Conservation (phyloP, 495 filamentous ascomycete species). For the Aspergillus affinis region DNA sequence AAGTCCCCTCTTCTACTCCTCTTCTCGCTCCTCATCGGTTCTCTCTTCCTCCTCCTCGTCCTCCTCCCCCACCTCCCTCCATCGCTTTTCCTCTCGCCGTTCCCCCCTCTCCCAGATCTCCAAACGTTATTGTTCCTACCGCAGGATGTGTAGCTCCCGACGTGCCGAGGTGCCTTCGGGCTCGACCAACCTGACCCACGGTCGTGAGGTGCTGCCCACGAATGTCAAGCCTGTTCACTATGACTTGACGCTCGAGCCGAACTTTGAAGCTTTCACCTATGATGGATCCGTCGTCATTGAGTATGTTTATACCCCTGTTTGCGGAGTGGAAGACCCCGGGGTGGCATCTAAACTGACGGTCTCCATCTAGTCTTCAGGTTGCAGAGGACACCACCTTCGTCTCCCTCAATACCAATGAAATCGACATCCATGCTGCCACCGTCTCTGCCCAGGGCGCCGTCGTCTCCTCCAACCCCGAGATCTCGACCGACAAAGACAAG, state of each 20-base stretch:
- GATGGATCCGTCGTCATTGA: slow-evolving; percentile 64
- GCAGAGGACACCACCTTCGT: slow-evolving; percentile 82
- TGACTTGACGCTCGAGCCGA: slow-evolving; percentile 64
- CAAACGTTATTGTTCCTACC: slow-evolving; percentile 50
- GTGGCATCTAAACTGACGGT: slow-evolving; percentile 11
- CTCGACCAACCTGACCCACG: slow-evolving; percentile 52
- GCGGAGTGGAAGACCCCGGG: too few species aligned
- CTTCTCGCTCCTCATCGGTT: slow-evolving; percentile 22
- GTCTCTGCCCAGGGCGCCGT: slow-evolving; percentile 51
- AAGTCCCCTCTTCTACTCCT: slow-evolving; percentile 27
- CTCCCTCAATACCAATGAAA: slow-evolving; percentile 81
- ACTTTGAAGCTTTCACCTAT: slow-evolving; percentile 63
- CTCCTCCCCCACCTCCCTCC: slow-evolving; percentile 22
- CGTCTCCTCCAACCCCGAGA: slow-evolving; percentile 51
- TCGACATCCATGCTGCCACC: slow-evolving; percentile 77
- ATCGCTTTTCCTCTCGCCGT: slow-evolving; percentile 13
- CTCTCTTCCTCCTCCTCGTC: slow-evolving; percentile 27
- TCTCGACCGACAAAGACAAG: slow-evolving; percentile 55
- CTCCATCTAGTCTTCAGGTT: slow-evolving; percentile 64
- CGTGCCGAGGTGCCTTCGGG: slow-evolving; percentile 39
- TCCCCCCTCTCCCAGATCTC: slow-evolving; percentile 36
- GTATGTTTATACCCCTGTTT: slow-evolving; percentile 36
- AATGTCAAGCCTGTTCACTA: slow-evolving; percentile 69
- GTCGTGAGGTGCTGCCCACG: slow-evolving; percentile 64
- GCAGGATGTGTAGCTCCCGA: slow-evolving; percentile 50